phyloP scores from a whole-genome alignment of 2,329 filamentous ascomycete genomes.

The Colletotrichum cordylinicola region DNA sequence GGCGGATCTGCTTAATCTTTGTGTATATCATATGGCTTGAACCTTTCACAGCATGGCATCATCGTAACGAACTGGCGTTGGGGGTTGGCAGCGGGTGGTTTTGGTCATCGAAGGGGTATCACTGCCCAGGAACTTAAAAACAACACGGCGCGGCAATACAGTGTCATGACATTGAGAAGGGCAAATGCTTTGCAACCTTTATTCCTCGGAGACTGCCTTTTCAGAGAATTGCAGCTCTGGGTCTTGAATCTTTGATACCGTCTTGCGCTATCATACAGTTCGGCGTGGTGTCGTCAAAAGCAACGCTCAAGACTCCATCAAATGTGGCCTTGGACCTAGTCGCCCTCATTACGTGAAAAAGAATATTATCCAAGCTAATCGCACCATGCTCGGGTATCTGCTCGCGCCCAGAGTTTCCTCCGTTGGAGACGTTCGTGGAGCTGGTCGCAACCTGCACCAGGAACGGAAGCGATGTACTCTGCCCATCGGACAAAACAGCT shows the following conservation, averaged over 20 bases:
- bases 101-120: neutral
- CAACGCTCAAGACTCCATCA: conserved; percentile 14
- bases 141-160: neutral
- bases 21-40: neutral
- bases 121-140: neutral
- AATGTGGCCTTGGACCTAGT: neutral
- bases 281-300: neutral
- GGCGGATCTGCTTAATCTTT: neutral
- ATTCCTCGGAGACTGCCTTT: neutral
- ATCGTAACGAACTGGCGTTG: conserved; percentile 21
- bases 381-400: conserved; percentile 20
- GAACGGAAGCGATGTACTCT: neutral
- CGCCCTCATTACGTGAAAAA: conserved; percentile 5
- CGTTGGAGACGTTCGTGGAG: neutral
- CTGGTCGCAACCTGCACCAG: neutral
- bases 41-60: conserved; percentile 6
- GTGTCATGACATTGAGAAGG: neutral
- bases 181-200: neutral
- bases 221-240: neutral
- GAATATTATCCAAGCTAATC: conserved; percentile 18
- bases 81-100: neutral
- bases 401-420: neutral
- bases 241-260: neutral
- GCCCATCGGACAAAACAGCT: neutral
- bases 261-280: conserved; percentile 17